Base-by-base conservation (phyloP, 2,329 filamentous ascomycete species). In the Fusarium floridanum region DNA sequence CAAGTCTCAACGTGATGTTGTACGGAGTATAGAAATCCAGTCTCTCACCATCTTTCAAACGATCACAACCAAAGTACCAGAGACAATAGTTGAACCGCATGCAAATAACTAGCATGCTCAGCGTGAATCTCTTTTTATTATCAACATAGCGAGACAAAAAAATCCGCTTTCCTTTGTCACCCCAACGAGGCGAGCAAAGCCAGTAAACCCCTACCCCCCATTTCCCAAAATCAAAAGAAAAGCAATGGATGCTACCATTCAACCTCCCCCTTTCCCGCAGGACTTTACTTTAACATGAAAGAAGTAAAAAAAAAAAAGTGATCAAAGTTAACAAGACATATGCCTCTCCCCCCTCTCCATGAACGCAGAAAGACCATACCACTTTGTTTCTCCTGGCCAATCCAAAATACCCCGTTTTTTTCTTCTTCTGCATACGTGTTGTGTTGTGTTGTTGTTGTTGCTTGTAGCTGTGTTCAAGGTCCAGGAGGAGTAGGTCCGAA, bases 101-200 rank as follows among this genome's bases (percentile, higher is more conserved):
- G 75, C 67, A 67, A 65, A 60, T 39, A 43, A 22, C 50, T 29
- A 37, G 67, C 75, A 78, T 76, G 70, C 75, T 62, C 41, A 66
- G 61, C 57, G 59, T 65, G 37, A 60, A 53, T 65, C 68, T 73
- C 48, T 69, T 73, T 55, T 59, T 59, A 70, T 75, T 78, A 76
- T 65, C 70, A 77, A 70, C 67, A 68, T 61, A 63, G 56, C 39
- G 66, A 61, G 45, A 29, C 27, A 29, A 12, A 20, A 65, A 65
- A 68, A 66, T 45, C 53, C 56, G 66, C 62, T 41, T 50, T 66
- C 56, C 55, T 55, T 61, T 66, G 22, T 66, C 57, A 32, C 45
- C 45, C 41, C 61, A 24, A 60, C 48, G 53, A 56, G 36, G 37
- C n/a, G 29, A 32, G 50, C 11, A 41, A 57, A 43, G 37, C 62